phyloP scores from a whole-genome alignment of 345 rosid genomes.

The Carallia brachiata region DNA sequence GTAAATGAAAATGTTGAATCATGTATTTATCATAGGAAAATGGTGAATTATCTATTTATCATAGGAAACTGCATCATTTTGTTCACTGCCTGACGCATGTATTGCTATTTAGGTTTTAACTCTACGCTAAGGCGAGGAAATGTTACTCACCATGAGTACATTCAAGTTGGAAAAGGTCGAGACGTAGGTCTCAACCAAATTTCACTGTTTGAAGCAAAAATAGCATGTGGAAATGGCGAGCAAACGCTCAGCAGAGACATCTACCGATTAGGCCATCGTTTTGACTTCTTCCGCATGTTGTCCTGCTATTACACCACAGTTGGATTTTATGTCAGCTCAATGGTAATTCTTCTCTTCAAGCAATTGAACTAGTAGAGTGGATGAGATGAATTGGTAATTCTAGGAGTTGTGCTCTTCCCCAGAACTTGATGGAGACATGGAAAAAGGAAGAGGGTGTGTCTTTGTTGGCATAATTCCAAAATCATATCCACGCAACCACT shows the following conservation, averaged over 20 bases:
- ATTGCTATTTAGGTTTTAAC: slow-evolving; percentile 64
- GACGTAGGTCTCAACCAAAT: slow-evolving; percentile 98
- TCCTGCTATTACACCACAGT: slow-evolving; percentile 83
- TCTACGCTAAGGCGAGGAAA: slow-evolving; percentile 90
- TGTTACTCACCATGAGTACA: slow-evolving; percentile 97
- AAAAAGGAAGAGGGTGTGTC: neutral
- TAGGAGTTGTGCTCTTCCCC: neutral
- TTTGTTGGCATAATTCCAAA: neutral
- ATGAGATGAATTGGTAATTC: neutral
- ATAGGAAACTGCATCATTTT: neutral
- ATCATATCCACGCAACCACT: neutral
- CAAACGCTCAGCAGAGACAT: slow-evolving; percentile 91
- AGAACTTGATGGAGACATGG: neutral
- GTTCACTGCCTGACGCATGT: neutral
- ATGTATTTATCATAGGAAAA: neutral
- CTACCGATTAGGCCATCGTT: slow-evolving; percentile 92
- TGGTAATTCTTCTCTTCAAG: slow-evolving; percentile 57
- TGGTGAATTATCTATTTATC: neutral
- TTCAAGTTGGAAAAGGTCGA: slow-evolving; percentile 99
- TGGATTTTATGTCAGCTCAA: slow-evolving; percentile 84
- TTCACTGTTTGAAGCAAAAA: slow-evolving; percentile 96
- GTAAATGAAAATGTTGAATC: neutral
- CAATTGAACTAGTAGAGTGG: neutral
- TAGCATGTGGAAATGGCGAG: slow-evolving; percentile 98
- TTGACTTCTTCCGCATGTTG: slow-evolving; percentile 96